Evolutionary conservation across 345 rosid species (phyloP).

Genomic region (Sisymbrium irio): DNA sequence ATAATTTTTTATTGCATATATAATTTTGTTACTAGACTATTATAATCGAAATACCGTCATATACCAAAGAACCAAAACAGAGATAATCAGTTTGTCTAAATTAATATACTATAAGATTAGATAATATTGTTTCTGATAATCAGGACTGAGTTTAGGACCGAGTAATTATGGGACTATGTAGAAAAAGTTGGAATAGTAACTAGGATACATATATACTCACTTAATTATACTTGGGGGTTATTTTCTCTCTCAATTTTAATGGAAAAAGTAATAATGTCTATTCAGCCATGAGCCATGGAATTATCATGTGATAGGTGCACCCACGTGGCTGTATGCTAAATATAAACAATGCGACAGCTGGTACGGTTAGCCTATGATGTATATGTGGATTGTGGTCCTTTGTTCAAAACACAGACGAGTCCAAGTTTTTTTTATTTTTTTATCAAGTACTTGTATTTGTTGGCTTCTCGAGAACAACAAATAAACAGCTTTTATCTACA

Average conservation of each 20-base stretch:
- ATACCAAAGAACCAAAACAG: neutral
- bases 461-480: neutral
- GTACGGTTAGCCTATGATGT: constrained; percentile 19
- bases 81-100: neutral
- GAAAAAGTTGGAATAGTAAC: neutral
- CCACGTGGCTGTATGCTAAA: constrained; percentile 20
- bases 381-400: constrained; percentile 12
- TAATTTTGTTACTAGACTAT: neutral
- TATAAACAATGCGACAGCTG: constrained; percentile 23
- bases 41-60: neutral
- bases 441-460: neutral
- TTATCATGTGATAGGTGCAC: neutral
- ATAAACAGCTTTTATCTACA: neutral
- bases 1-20: neutral
- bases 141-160: neutral
- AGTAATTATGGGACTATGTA: neutral
- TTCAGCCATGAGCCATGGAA: neutral
- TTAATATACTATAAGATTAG: no score
- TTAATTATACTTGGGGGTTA: neutral
- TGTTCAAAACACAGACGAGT: neutral
- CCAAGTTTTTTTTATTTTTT: neutral
- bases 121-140: neutral
- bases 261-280: neutral
- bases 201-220: neutral
- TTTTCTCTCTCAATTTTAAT: neutral